These are phyloP conservation scores for Chionographis japonica DNA, from an alignment of 106 monocot species.

Conservation along the genomic window DNA sequence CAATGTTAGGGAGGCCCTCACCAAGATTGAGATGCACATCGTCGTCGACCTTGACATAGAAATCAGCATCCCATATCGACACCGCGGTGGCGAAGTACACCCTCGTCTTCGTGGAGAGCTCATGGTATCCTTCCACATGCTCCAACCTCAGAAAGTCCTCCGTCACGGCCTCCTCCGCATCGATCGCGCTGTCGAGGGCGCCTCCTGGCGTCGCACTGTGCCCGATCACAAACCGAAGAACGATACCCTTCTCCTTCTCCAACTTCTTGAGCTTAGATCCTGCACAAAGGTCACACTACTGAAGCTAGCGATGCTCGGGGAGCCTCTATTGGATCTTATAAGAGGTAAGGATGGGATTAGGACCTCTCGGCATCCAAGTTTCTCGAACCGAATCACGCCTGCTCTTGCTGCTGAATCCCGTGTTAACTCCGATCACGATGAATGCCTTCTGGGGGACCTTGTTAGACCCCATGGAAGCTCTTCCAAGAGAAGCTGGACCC, in stretches of 20 bases:
- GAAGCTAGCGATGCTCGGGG: too few species aligned
- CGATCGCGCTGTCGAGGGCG: constrained; percentile 62
- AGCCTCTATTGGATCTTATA: too few species aligned
- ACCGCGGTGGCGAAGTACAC: constrained; percentile 70
- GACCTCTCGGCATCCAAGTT: constrained; percentile 89
- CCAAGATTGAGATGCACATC: constrained; percentile 91
- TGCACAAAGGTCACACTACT: constrained; percentile 5
- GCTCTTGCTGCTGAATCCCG: constrained; percentile 82
- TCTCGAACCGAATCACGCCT: constrained; percentile 67
- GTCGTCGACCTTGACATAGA: constrained; percentile 91
- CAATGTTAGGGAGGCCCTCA: not conserved
- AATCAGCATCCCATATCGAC: constrained; percentile 83
- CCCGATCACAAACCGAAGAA: constrained; percentile 87
- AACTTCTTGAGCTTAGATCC: constrained; percentile 64
- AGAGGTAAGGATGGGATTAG: too few species aligned
- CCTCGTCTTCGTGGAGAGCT: constrained; percentile 77
- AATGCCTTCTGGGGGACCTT: constrained; percentile 47
- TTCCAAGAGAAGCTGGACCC: not conserved
- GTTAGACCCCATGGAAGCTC: not conserved
- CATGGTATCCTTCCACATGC: constrained; percentile 87
- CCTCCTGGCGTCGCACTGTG: constrained; percentile 61
- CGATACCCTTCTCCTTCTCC: constrained; percentile 81
- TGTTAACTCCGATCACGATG: constrained; percentile 86
- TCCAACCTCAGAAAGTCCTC: constrained; percentile 77
- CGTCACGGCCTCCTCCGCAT: constrained; percentile 65